phyloP scores from a whole-genome alignment of 768 basidiomycete species.

The Boletus sp. region DNA sequence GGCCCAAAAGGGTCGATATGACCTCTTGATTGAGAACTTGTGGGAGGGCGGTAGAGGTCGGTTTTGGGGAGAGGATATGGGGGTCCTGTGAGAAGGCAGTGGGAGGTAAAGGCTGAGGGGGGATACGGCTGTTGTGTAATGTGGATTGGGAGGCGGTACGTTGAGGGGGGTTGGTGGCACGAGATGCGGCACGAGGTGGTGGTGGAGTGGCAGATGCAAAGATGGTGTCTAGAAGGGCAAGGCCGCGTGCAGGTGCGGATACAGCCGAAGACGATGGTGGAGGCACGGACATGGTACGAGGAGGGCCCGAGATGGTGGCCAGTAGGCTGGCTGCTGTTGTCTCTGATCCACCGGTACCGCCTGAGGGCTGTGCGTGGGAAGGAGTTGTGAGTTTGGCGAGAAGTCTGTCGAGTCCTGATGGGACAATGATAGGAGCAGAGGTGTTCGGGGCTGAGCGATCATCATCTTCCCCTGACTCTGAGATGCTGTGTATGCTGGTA shows the following conservation, averaged over 20 bases:
- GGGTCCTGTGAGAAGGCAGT: constrained; percentile 28
- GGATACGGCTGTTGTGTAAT: constrained; percentile 4
- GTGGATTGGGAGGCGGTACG: constrained; percentile 11
- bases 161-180: constrained; percentile 18
- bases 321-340: constrained; percentile 44
- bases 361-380: constrained; percentile 19
- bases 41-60: constrained; percentile 50
- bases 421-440: constrained; percentile 13
- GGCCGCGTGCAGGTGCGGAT: constrained; percentile 43
- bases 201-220: constrained; percentile 64
- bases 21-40: constrained; percentile 74
- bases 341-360: constrained; percentile 24
- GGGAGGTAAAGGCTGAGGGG: constrained; percentile 14
- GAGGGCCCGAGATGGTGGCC: constrained; percentile 47
- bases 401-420: constrained; percentile 44
- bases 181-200: constrained; percentile 21
- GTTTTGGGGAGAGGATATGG: constrained; percentile 55
- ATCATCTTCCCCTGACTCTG: constrained; percentile 32
- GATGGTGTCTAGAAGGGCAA: constrained; percentile 62
- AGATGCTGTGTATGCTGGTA: constrained; percentile 35
- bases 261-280: constrained; percentile 28
- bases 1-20: constrained; percentile 60
- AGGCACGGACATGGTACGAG: constrained; percentile 31
- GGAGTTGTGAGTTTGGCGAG: constrained; percentile 39
- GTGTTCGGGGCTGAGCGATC: constrained; percentile 11